These are phyloP conservation scores for Globisporangium nunn DNA, from an alignment of 352 stramenopile species.

Conservation along the genomic window DNA sequence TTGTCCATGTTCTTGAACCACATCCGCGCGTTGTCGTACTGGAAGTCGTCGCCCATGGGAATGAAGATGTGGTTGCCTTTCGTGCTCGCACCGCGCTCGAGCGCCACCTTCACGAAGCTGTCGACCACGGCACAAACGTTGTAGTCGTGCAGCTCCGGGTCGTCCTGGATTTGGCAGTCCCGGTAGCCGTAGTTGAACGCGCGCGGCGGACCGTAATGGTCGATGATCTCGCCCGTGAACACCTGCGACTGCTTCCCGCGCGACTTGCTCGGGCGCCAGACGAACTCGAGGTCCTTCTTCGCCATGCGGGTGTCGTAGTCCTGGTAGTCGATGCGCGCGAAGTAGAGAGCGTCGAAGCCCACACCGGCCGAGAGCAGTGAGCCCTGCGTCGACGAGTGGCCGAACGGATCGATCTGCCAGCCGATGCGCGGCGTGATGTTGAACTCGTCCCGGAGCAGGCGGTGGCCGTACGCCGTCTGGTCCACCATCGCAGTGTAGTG, in stretches of 20 bases:
- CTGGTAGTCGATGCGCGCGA: conserved; percentile 97
- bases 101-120: conserved; percentile 72
- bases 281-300: conserved; percentile 89
- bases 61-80: conserved; percentile 84
- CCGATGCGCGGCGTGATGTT: conserved; percentile 91
- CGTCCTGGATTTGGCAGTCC: conserved; percentile 82
- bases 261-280: conserved; percentile 91
- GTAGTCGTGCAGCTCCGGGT: conserved; percentile 80
- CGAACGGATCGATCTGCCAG: conserved; percentile 99
- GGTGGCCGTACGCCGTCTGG: conserved; percentile 95
- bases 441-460: conserved; percentile 93
- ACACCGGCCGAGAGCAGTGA: conserved; percentile 87
- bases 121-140: conserved; percentile 86
- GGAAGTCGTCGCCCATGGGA: conserved; percentile 94
- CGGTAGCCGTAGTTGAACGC: conserved; percentile 68
- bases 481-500: conserved; percentile 98
- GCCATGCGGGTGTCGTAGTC: conserved; percentile 89
- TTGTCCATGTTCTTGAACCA: conserved; percentile 97
- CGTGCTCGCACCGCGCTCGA: conserved; percentile 60
- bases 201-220: conserved; percentile 67
- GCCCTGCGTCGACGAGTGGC: conserved; percentile 88
- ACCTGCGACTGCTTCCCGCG: conserved; percentile 76
- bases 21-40: conserved; percentile 82
- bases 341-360: conserved; percentile 96
- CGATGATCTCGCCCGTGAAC: conserved; percentile 86